Conservation (phyloP, 805 yeast species). For the Candida maltosa region DNA sequence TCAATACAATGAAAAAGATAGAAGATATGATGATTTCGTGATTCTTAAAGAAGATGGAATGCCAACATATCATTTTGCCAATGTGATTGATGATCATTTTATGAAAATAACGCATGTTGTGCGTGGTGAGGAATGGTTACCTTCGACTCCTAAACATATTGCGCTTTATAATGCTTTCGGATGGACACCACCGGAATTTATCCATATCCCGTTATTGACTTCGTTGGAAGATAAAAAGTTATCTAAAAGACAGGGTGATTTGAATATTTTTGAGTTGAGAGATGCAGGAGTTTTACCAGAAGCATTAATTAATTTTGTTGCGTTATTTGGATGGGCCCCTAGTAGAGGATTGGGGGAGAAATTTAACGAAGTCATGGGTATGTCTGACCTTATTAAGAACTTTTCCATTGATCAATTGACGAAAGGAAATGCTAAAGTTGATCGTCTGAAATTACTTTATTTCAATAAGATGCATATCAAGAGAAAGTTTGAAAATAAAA, state of each 20-base stretch:
- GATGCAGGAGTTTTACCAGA: slow-evolving; percentile 75
- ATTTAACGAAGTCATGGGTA: slow-evolving; percentile 47
- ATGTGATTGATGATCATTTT: slow-evolving; percentile 89
- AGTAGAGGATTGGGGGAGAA: slow-evolving; percentile 50
- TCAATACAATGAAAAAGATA: slow-evolving; percentile 65
- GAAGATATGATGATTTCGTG: slow-evolving; percentile 86
- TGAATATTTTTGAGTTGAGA: slow-evolving; percentile 59
- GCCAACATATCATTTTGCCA: slow-evolving; percentile 97
- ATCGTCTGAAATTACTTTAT: slow-evolving; percentile 65
- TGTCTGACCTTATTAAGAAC: slow-evolving; percentile 47
- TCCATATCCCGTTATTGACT: slow-evolving; percentile 90
- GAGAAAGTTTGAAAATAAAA: slow-evolving; percentile 20
- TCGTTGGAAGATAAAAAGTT: slow-evolving; percentile 70
- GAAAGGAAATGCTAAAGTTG: slow-evolving; percentile 91
- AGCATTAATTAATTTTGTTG: slow-evolving; percentile 82
- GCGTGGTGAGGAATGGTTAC: slow-evolving; percentile 97
- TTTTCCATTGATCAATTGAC: slow-evolving; percentile 77
- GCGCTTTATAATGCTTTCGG: slow-evolving; percentile 83
- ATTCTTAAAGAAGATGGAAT: slow-evolving; percentile 88
- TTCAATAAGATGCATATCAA: slow-evolving; percentile 74
- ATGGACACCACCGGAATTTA: slow-evolving; percentile 76
- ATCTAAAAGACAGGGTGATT: slow-evolving; percentile 83
- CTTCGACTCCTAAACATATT: slow-evolving; percentile 92
- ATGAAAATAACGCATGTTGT: slow-evolving; percentile 93
- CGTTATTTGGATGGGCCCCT: slow-evolving; percentile 94